These are phyloP conservation scores for Sechiopsis laciniata DNA, from an alignment of 306 rosid species.

Conservation along the genomic window DNA sequence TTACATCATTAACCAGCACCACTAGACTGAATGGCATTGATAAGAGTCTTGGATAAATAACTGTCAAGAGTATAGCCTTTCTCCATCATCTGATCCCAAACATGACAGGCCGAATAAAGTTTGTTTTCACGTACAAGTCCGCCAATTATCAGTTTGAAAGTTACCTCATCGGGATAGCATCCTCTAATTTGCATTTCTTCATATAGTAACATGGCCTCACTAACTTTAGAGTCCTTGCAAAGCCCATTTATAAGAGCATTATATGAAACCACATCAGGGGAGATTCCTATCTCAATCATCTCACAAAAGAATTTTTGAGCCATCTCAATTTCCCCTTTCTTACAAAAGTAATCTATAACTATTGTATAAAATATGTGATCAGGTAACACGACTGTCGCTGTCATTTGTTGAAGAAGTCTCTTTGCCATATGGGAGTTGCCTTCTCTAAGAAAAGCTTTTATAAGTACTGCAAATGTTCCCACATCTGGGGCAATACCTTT, in stretches of 20 bases:
- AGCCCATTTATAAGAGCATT: constrained; percentile 84
- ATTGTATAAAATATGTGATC: constrained; percentile 63
- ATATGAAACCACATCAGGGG: constrained; percentile 71
- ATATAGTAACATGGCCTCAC: constrained; percentile 56
- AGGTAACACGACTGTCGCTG: constrained; percentile 43
- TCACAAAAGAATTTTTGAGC: constrained; percentile 55
- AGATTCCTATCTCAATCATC: constrained; percentile 64
- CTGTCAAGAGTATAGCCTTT: constrained; percentile 74
- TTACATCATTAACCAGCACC: constrained; percentile 33
- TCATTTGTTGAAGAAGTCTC: constrained; percentile 68
- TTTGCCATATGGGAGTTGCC: constrained; percentile 51
- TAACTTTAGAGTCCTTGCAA: constrained; percentile 57
- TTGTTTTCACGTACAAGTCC: constrained; percentile 60
- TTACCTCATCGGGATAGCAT: constrained; percentile 60
- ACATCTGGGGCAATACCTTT: constrained; percentile 68
- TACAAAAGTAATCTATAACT: constrained; percentile 57
- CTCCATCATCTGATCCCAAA: constrained; percentile 99
- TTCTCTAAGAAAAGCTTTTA: constrained; percentile 63
- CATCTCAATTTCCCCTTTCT: constrained; percentile 48
- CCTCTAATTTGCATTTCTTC: constrained; percentile 76
- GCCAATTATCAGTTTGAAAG: constrained; percentile 76
- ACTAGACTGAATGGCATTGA: constrained; percentile 49
- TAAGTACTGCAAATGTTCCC: constrained; percentile 67
- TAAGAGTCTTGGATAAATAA: constrained; percentile 49
- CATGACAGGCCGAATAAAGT: constrained; percentile 54